These are phyloP conservation scores for Limtongia smithiae DNA, from an alignment of 805 yeast species.

Conservation along the genomic window DNA sequence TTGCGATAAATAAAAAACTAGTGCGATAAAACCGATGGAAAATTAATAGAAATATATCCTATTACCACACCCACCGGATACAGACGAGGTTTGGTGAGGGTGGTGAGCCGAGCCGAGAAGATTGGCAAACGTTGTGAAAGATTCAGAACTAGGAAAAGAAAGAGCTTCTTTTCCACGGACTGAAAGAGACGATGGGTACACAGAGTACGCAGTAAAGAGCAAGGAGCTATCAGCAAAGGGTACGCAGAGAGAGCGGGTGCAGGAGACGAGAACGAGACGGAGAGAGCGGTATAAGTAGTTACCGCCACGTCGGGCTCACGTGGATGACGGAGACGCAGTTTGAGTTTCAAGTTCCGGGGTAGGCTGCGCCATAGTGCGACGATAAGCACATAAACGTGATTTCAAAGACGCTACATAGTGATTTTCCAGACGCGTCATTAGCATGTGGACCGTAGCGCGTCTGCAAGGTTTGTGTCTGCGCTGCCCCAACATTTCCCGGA, in stretches of 20 bases:
- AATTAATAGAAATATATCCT: constrained; percentile 46
- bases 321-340: not conserved
- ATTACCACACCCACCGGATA: constrained; percentile 43
- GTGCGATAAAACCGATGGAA: constrained; percentile 34
- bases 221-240: not conserved
- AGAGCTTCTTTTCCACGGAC: not conserved
- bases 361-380: too few relatives aligned
- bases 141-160: not conserved
- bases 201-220: constrained; percentile 1
- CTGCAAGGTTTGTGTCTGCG: too few relatives aligned
- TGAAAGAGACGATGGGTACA: not conserved
- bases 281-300: not conserved
- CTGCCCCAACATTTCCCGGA: too few relatives aligned
- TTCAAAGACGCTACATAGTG: too few relatives aligned
- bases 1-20: constrained; percentile 18
- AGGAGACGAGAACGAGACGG: not conserved
- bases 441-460: too few relatives aligned
- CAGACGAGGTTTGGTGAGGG: too few relatives aligned
- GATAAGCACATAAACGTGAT: too few relatives aligned
- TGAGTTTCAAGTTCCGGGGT: not conserved
- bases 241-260: not conserved
- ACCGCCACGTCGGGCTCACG: too few relatives aligned
- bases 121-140: constrained; percentile 42
- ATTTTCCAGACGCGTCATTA: too few relatives aligned
- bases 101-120: constrained; percentile 43